Percentiles rank a stretch among this genome's conserved stretches.
These are phyloP conservation scores for Candida dendrica DNA, from an alignment of 805 yeast species.

Conservation along the genomic window DNA sequence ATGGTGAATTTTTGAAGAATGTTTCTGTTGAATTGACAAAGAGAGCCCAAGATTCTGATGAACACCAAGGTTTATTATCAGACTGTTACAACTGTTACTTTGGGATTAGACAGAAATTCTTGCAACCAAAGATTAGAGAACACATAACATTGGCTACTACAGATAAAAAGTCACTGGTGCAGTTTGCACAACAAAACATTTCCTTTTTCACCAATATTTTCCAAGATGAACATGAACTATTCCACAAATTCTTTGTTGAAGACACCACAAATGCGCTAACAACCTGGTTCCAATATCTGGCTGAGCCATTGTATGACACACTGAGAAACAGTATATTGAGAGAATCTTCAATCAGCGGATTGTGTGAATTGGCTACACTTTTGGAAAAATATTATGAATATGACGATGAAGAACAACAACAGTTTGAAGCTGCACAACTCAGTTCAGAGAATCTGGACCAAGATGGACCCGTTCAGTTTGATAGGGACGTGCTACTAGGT, in stretches of 20 bases:
- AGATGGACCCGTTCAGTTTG: constrained; percentile 22
- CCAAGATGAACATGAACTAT: constrained; percentile 54
- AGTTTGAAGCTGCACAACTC: neutral
- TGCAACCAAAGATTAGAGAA: constrained; percentile 34
- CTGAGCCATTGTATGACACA: constrained; percentile 74
- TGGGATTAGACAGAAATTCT: constrained; percentile 42
- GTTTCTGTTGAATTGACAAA: constrained; percentile 29
- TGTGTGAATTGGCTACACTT: constrained; percentile 72
- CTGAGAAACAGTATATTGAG: constrained; percentile 60
- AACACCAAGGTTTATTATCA: constrained; percentile 57
- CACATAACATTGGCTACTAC: constrained; percentile 26
- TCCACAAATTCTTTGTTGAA: constrained; percentile 42
- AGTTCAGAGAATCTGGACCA: constrained; percentile 9
- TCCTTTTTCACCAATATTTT: constrained; percentile 53
- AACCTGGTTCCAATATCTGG: constrained; percentile 52
- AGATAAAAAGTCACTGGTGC: constrained; percentile 36
- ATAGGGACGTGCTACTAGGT: constrained; percentile 37
- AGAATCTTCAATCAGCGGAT: constrained; percentile 57
- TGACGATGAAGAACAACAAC: constrained; percentile 49
- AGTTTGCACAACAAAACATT: constrained; percentile 55
- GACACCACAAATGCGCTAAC: constrained; percentile 34
- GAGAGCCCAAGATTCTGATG: constrained; percentile 34
- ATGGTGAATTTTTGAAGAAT: constrained; percentile 30
- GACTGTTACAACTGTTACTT: constrained; percentile 66
- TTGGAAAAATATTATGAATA: constrained; percentile 61